Evolutionary conservation across 2,329 filamentous ascomycete genomes (phyloP), one percentile per base, ranked within the genome.

Genomic region (Dryadomyces quercivorus): DNA sequence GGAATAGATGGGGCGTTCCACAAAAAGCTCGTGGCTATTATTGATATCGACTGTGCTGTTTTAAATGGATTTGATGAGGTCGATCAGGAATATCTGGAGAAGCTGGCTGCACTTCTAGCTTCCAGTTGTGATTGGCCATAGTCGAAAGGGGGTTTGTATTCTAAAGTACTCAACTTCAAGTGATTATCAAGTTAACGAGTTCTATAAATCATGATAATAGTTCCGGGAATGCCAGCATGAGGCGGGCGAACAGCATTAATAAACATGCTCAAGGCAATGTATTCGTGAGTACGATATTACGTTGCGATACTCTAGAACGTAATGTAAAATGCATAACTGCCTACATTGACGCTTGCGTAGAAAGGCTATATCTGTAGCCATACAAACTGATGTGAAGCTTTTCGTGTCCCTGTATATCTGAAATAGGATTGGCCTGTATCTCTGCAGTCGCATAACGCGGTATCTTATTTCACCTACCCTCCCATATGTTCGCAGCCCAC

Each of bases 41-140:
- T 93, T 57, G 88, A 93, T 63, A 74, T 92, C 22, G 88, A 93
- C 66, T 92, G 88, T 64, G 80, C 82, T 1, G 79, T 76, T 40
- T 60, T 77, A 52, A 68, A 76, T 15, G 86, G 86, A 0, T 91
- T 91, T 60, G 81, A 88, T 60, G 74, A 80, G 56, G 76, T 82
- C 47, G 88, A 93, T 65, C 75, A 75, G 67, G 66, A 64, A 57
- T 78, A 78, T 60, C 66, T 93, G 56, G 86, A 92, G 67, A 70
- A 78, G 61, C 67, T 92, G 62, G 85, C 84, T 0, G 69, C 61
- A 15, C 61, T 88, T 55, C 64, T 89, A 26, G 76, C 71, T 1
- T 70, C 66, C 56, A 75, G 76, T 53, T 88, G 85, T 65, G 82
- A 87, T 66, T 90, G 85, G 83, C 56, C 56, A 42, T 55, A 18